A percentile compares a stretch with the other conserved stretches of the same genome.
Conservation (phyloP, 306 rosid species). For the Dalbergia cultrata region DNA sequence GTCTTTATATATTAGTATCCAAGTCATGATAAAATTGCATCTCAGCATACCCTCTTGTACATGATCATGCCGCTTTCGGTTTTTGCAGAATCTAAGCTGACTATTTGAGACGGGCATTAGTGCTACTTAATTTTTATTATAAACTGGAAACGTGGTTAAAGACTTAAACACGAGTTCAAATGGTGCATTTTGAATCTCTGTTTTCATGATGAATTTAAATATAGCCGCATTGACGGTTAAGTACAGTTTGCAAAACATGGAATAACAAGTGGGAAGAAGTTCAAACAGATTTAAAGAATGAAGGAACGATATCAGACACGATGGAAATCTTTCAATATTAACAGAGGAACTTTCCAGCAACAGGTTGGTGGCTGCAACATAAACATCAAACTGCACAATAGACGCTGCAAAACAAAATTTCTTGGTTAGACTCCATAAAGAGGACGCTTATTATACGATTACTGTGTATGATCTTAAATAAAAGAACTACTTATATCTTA, state of each 20-base stretch:
- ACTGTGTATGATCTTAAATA: no score
- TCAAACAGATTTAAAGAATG: background rate
- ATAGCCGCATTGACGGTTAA: background rate
- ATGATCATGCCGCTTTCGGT: background rate
- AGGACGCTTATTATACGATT: no score
- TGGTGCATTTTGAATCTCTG: background rate
- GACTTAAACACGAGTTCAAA: background rate
- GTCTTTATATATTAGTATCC: background rate
- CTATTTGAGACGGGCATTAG: background rate
- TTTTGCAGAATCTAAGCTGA: slow-evolving; percentile 3
- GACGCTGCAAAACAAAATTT: no score
- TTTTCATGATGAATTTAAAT: no score
- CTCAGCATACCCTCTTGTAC: background rate
- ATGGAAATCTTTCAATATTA: no score
- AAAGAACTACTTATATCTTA: no score
- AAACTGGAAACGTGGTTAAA: background rate
- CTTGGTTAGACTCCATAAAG: no score
- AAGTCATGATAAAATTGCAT: background rate
- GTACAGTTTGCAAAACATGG: background rate
- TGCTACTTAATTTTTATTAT: background rate
- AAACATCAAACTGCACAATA: no score
- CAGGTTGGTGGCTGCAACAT: no score
- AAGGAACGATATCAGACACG: background rate
- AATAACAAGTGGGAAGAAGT: background rate
- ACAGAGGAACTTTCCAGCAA: no score